phyloP scores from a whole-genome alignment of 2,329 filamentous ascomycete genomes.

The Plectosphaerella cucumerina region DNA sequence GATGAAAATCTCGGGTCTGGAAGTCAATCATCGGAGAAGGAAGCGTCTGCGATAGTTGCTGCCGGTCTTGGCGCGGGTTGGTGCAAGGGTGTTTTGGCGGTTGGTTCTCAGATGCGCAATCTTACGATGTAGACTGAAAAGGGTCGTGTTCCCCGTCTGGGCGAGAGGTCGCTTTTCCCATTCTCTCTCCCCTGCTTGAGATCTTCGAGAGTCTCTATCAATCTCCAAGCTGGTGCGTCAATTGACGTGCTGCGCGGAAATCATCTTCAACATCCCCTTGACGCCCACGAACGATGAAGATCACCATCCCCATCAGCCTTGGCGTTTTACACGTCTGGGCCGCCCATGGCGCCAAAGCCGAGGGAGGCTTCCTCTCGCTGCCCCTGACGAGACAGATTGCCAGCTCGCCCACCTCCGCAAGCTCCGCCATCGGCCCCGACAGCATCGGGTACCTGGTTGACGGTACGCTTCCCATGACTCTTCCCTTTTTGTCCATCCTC shows the following conservation, averaged over 20 bases:
- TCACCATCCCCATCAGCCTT: not conserved
- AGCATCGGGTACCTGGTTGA: not conserved
- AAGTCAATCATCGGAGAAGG: no score
- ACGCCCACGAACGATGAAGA: not conserved
- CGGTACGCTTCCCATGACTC: not conserved
- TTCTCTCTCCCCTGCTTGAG: not conserved
- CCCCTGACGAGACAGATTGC: not conserved
- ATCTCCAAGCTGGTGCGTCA: not conserved
- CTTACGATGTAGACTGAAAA: not conserved
- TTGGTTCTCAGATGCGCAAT: not conserved
- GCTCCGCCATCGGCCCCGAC: not conserved
- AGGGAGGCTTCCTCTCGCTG: not conserved
- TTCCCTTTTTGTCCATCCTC: not conserved
- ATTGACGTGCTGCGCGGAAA: not conserved
- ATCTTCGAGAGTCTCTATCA: not conserved
- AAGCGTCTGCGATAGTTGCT: not conserved
- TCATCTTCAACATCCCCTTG: not conserved
- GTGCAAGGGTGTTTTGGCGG: not conserved
- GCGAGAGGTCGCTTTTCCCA: not conserved
- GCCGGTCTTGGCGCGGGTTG: not conserved
- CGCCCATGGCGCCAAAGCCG: not conserved
- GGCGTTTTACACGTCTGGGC: not conserved
- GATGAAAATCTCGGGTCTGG: no score
- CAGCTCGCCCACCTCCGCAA: not conserved
- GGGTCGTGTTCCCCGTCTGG: not conserved